These are phyloP conservation scores for Colletotrichum costaricense DNA, from an alignment of 2,329 filamentous ascomycete species.

Conservation along the genomic window DNA sequence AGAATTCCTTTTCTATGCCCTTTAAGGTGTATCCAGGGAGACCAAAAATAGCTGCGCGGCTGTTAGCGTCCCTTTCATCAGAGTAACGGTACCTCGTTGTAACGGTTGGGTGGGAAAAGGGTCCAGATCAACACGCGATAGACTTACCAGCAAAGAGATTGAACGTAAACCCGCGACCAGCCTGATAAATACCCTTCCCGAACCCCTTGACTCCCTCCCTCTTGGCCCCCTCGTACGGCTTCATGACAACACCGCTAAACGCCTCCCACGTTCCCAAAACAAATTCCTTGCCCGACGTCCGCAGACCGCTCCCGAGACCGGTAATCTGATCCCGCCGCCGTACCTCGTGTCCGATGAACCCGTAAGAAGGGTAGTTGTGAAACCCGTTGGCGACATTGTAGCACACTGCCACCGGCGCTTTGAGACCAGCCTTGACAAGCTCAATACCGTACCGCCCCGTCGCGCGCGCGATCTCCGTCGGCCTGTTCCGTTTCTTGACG, in stretches of 20 bases:
- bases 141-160: constrained; percentile 51
- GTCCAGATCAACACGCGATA: background rate
- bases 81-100: background rate
- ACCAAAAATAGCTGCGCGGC: constrained; percentile 53
- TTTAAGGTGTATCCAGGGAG: constrained; percentile 64
- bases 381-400: constrained; percentile 78
- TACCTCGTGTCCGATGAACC: constrained; percentile 71
- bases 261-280: constrained; percentile 75
- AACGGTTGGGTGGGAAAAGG: too few species aligned
- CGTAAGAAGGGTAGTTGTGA: constrained; percentile 78
- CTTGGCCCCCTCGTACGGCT: constrained; percentile 72
- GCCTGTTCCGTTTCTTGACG: constrained; percentile 16
- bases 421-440: constrained; percentile 70
- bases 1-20: constrained; percentile 62
- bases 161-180: constrained; percentile 54
- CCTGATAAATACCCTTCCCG: constrained; percentile 66
- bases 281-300: constrained; percentile 73
- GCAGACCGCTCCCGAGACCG: constrained; percentile 68
- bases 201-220: constrained; percentile 72
- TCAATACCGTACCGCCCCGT: constrained; percentile 69
- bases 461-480: constrained; percentile 42
- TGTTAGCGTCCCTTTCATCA: constrained; percentile 10
- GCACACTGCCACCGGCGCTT: constrained; percentile 75
- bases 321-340: constrained; percentile 74
- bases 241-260: constrained; percentile 73